Percentiles rank a stretch among this genome's conserved stretches.
phyloP scores from a whole-genome alignment of 1,284 basidiomycete species.

The Moesziomyces aphidis region DNA sequence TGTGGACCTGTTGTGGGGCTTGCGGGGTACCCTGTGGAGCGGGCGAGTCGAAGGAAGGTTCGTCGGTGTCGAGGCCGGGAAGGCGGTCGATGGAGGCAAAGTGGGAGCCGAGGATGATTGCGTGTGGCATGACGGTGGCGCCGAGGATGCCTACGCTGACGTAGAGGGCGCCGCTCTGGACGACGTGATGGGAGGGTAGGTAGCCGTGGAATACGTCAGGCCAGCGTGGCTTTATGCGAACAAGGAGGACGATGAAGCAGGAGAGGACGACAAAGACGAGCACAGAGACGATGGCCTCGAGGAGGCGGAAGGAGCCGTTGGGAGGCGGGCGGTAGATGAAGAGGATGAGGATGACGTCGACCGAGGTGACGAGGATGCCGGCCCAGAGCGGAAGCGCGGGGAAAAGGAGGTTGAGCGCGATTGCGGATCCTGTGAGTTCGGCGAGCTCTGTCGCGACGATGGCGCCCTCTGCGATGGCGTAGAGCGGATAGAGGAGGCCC shows the following conservation, averaged over 20 bases:
- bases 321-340: conserved; percentile 67
- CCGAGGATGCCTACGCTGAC: conserved; percentile 75
- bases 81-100: conserved; percentile 61
- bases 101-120: conserved; percentile 86
- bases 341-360: conserved; percentile 82
- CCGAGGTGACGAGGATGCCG: conserved; percentile 79
- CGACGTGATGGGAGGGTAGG: conserved; percentile 77
- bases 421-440: conserved; percentile 81
- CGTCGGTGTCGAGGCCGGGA: conserved; percentile 7
- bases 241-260: conserved; percentile 84
- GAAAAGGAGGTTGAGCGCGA: conserved; percentile 83
- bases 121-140: conserved; percentile 83
- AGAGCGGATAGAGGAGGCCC: conserved; percentile 70
- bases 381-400: conserved; percentile 73
- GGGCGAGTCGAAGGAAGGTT: background rate
- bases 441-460: conserved; percentile 74
- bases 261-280: conserved; percentile 71
- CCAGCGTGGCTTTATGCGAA: conserved; percentile 82
- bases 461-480: conserved; percentile 77
- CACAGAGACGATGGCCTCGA: conserved; percentile 79
- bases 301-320: conserved; percentile 66
- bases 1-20: conserved; percentile 3
- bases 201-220: conserved; percentile 83
- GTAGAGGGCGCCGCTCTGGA: conserved; percentile 76
- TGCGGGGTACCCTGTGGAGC: background rate